Conservation (phyloP, 2,329 filamentous ascomycete species). For the Ceratocystis cubensis region DNA sequence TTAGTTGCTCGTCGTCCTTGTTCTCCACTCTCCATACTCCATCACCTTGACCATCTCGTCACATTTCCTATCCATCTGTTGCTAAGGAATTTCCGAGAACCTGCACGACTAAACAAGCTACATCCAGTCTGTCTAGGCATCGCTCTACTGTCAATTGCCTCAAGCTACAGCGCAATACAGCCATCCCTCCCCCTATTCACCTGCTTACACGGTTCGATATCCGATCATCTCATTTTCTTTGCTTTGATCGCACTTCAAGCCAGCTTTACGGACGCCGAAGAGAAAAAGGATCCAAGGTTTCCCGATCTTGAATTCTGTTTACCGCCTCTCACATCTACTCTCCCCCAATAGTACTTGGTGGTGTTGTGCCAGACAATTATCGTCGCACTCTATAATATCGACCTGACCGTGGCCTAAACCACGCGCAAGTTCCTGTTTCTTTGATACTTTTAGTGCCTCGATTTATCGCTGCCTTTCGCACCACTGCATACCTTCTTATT, state of each 20-base stretch:
- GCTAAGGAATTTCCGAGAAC: constrained; percentile 24
- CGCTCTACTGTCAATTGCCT: not conserved
- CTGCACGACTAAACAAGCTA: not conserved
- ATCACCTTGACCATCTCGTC: constrained; percentile 25
- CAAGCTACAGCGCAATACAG: not conserved
- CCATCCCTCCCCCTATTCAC: not conserved
- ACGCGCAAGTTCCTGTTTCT: not conserved
- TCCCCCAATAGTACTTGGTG: not conserved
- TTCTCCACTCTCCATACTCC: constrained; percentile 20
- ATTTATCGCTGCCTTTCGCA: not conserved
- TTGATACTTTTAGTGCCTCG: not conserved
- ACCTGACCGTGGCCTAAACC: not conserved
- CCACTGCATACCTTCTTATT: not conserved
- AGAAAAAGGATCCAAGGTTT: constrained; percentile 14
- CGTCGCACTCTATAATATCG: not conserved
- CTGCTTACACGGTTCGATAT: not conserved
- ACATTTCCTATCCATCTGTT: constrained; percentile 27
- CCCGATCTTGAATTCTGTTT: constrained; percentile 26
- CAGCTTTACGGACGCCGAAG: constrained; percentile 20
- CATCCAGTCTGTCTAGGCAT: not conserved
- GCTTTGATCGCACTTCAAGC: constrained; percentile 28
- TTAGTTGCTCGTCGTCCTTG: constrained; percentile 7
- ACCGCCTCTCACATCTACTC: constrained; percentile 8
- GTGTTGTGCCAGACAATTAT: not conserved
- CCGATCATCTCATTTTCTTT: constrained; percentile 25